A percentile compares a stretch with the other conserved stretches of the same genome.
Evolutionary conservation across 176 grass and related monocot genomes (phyloP).

Genomic region (Juncus effusus): DNA sequence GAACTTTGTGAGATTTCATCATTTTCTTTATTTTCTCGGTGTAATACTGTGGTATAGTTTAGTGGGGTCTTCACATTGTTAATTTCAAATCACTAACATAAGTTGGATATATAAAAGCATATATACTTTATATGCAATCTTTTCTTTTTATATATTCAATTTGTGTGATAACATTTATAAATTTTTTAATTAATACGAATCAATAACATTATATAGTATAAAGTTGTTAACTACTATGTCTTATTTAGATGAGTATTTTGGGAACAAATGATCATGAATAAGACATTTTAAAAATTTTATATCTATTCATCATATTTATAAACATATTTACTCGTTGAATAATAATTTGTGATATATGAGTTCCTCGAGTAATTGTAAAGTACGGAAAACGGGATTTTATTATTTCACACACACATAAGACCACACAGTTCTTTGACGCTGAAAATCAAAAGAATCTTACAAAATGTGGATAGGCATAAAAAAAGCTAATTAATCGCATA

Average conservation of each 20-base stretch:
- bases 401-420: not conserved
- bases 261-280: not conserved
- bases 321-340: not conserved
- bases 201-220: too few species aligned
- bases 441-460: slow-evolving; percentile 6
- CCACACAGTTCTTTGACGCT: not conserved
- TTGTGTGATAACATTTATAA: too few species aligned
- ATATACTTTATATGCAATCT: too few species aligned
- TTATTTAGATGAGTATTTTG: slow-evolving; percentile 5
- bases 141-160: too few species aligned
- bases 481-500: not conserved
- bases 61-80: too few species aligned
- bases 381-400: not conserved
- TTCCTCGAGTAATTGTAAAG: not conserved
- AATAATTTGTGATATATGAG: not conserved
- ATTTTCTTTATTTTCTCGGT: too few species aligned
- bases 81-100: too few species aligned
- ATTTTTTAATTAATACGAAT: too few species aligned
- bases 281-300: not conserved
- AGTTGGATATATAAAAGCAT: too few species aligned
- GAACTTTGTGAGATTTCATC: too few species aligned
- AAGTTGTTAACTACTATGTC: not conserved
- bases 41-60: too few species aligned
- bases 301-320: not conserved
- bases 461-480: too few species aligned